phyloP scores from a whole-genome alignment of 75 land plant species.

The Cryptomeria japonica region DNA sequence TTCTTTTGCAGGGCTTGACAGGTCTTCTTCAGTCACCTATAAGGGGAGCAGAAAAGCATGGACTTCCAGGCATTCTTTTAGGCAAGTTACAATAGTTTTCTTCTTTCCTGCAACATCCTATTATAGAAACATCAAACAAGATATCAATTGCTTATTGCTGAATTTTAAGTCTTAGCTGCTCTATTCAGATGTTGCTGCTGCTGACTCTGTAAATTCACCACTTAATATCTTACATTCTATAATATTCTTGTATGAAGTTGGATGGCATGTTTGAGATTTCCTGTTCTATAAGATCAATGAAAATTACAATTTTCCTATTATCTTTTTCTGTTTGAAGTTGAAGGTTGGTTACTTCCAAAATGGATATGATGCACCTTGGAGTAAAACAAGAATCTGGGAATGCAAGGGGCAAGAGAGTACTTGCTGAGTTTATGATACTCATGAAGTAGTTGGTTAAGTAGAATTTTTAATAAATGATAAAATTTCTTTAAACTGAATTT shows the following conservation, averaged over 20 bases:
- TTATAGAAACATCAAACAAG: background rate
- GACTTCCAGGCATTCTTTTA: slow-evolving; percentile 92
- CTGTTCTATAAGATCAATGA: background rate
- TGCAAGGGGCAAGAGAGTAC: background rate
- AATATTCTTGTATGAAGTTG: background rate
- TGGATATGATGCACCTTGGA: background rate
- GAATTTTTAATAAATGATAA: background rate
- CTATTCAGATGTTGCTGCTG: background rate
- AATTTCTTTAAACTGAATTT: background rate
- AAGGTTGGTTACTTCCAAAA: background rate
- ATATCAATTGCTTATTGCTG: background rate
- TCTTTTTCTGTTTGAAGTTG: background rate
- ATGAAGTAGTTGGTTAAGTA: background rate
- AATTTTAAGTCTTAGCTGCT: background rate
- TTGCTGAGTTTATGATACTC: background rate
- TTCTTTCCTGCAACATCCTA: slow-evolving; percentile 1
- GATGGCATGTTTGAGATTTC: background rate
- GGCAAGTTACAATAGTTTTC: slow-evolving; percentile 38
- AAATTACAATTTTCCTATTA: background rate
- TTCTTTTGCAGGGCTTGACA: slow-evolving; percentile 77
- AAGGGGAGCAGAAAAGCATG: slow-evolving; percentile 94
- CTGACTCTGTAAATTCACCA: background rate
- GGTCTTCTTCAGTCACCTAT: slow-evolving; percentile 97
- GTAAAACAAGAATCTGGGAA: background rate
- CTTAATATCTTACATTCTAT: background rate